phyloP scores from a whole-genome alignment of 768 basidiomycete genomes.

The Heimioporus sp. region DNA sequence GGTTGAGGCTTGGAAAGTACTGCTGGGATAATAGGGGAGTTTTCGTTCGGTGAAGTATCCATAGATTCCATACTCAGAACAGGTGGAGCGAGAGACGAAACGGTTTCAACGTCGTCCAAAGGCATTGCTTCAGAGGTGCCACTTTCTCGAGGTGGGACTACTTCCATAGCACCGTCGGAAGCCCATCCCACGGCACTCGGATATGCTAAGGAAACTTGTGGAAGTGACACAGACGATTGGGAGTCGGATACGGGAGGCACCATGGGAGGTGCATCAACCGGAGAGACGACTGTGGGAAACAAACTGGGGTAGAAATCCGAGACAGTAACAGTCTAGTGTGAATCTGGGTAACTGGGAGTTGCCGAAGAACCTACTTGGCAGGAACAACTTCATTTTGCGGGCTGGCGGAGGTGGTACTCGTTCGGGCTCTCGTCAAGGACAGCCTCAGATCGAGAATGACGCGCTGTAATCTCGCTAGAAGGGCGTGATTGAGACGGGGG shows the following conservation, averaged over 20 bases:
- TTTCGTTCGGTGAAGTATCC: no score
- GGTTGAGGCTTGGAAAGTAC: constrained; percentile 23
- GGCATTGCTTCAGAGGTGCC: not conserved
- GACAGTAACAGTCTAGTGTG: not conserved
- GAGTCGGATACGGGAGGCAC: not conserved
- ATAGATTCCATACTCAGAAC: not conserved
- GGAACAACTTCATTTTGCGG: not conserved
- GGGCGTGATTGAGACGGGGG: not conserved
- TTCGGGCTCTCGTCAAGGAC: not conserved
- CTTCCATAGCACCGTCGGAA: not conserved
- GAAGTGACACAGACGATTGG: not conserved
- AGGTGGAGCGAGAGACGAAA: not conserved
- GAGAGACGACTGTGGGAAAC: not conserved
- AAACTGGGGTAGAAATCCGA: not conserved
- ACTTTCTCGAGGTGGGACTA: not conserved
- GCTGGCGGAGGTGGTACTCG: not conserved
- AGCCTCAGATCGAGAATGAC: constrained; percentile 10
- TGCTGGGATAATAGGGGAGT: no score
- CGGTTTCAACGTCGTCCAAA: not conserved
- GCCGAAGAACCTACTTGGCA: constrained; percentile 13
- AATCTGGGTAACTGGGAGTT: constrained; percentile 1
- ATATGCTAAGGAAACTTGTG: not conserved
- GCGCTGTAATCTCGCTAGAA: constrained; percentile 19
- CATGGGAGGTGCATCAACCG: not conserved
- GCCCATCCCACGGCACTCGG: not conserved